phyloP scores from a whole-genome alignment of 805 yeast genomes.

The Aciculoconidium aculeatum region DNA sequence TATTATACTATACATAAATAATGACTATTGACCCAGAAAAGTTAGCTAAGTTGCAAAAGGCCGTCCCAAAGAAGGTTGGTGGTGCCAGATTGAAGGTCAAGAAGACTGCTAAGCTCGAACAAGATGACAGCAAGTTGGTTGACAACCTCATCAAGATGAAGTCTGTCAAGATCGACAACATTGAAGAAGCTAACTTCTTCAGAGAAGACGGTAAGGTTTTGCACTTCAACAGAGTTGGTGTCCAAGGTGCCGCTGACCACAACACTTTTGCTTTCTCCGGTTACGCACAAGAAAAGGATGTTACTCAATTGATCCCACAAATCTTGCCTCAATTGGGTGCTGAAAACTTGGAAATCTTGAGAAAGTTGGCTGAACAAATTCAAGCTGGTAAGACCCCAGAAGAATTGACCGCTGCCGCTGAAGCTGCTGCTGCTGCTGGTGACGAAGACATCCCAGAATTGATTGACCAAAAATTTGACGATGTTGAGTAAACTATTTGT shows the following conservation, averaged over 20 bases:
- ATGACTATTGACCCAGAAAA: slow-evolving; percentile 94
- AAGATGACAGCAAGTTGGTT: slow-evolving; percentile 88
- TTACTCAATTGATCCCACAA: slow-evolving; percentile 89
- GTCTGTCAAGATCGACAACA: slow-evolving; percentile 81
- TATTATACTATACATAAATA: slow-evolving; percentile 10
- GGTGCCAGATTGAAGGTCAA: slow-evolving; percentile 91
- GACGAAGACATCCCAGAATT: slow-evolving; percentile 72
- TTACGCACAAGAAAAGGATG: slow-evolving; percentile 85
- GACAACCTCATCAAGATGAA: slow-evolving; percentile 82
- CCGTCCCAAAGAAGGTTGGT: slow-evolving; percentile 70
- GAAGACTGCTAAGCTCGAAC: slow-evolving; percentile 66
- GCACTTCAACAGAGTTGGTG: slow-evolving; percentile 95
- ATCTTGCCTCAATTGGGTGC: slow-evolving; percentile 95
- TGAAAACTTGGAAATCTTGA: slow-evolving; percentile 85
- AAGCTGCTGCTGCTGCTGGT: slow-evolving; percentile 30
- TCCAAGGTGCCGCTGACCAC: slow-evolving; percentile 84
- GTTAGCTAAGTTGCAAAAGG: slow-evolving; percentile 85
- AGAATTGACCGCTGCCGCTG: slow-evolving; percentile 41
- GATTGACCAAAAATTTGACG: slow-evolving; percentile 83
- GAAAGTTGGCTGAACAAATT: slow-evolving; percentile 83
- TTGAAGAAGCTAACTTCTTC: slow-evolving; percentile 97
- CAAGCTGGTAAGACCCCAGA: slow-evolving; percentile 54
- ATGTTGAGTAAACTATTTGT: slow-evolving; percentile 31
- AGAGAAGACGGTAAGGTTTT: slow-evolving; percentile 92
- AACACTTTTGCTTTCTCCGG: slow-evolving; percentile 96